Evolutionary conservation across 163 green algal species (phyloP).

Genomic region (Scenedesmus sp.): DNA sequence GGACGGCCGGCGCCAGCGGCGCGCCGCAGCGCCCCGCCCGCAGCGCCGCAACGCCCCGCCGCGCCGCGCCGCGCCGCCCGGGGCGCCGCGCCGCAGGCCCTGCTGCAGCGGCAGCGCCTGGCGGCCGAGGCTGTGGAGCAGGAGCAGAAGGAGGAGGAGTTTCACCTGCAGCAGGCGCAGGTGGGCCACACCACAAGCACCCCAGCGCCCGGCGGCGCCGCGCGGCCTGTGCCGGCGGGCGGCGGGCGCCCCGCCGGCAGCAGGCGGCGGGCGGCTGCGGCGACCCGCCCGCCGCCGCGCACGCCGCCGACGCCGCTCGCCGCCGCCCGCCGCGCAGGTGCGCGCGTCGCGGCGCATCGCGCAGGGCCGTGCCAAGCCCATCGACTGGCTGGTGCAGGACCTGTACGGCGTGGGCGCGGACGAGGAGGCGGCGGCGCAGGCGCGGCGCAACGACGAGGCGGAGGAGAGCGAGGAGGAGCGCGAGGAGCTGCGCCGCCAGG

Average conservation of each 20-base stretch:
- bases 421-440: conserved; percentile 11
- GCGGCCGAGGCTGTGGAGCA: conserved; percentile 83
- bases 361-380: conserved; percentile 76
- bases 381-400: conserved; percentile 85
- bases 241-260: too few relatives aligned
- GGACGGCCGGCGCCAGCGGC: too few relatives aligned
- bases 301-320: neutral
- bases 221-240: too few relatives aligned
- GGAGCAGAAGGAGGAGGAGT: conserved; percentile 93
- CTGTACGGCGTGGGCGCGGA: conserved; percentile 57
- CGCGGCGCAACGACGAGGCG: conserved; percentile 16
- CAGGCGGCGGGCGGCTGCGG: too few relatives aligned
- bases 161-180: conserved; percentile 67
- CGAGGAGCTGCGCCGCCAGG: conserved; percentile 26
- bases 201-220: too few relatives aligned
- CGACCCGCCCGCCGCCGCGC: too few relatives aligned
- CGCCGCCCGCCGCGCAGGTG: conserved; percentile 4
- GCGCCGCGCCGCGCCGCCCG: too few relatives aligned
- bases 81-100: conserved; percentile 29
- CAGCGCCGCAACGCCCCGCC: too few relatives aligned
- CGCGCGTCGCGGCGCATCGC: conserved; percentile 64
- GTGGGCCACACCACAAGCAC: conserved; percentile 3
- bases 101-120: conserved; percentile 80
- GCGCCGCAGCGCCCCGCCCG: too few relatives aligned
- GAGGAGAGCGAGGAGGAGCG: conserved; percentile 32